Percentiles rank a stretch among this genome's conserved stretches.
phyloP scores from a whole-genome alignment of 345 rosid species.

The Theobroma cacao region DNA sequence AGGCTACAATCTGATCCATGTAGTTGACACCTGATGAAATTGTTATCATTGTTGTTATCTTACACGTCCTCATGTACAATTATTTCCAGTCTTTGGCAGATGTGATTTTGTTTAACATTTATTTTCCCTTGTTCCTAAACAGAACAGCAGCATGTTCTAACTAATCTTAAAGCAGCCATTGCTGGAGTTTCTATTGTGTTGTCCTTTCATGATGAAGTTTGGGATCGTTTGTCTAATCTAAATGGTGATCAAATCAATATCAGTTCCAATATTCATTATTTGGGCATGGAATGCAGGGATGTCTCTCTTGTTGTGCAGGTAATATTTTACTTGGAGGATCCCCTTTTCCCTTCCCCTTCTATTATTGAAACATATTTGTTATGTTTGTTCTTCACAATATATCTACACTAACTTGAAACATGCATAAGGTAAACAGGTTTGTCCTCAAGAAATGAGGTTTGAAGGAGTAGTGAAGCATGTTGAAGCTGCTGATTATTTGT shows the following conservation, averaged over 20 bases:
- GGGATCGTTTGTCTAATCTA: slow-evolving; percentile 20
- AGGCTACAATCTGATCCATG: not conserved
- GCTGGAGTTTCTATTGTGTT: slow-evolving; percentile 67
- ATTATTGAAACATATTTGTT: not conserved
- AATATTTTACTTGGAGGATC: slow-evolving; percentile 29
- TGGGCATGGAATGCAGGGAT: slow-evolving; percentile 66
- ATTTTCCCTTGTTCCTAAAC: slow-evolving; percentile 23
- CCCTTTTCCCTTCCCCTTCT: slow-evolving; percentile 13
- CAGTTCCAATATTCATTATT: slow-evolving; percentile 47
- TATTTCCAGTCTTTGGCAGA: not conserved
- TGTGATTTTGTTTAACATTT: slow-evolving; percentile 1
- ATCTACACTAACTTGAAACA: slow-evolving; percentile 30
- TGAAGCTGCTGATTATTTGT: slow-evolving; percentile 60
- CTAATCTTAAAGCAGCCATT: slow-evolving; percentile 56
- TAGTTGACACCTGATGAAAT: not conserved
- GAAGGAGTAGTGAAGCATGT: slow-evolving; percentile 61
- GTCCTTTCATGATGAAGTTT: slow-evolving; percentile 63
- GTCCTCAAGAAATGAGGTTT: slow-evolving; percentile 61
- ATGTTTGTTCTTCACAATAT: slow-evolving; percentile 8
- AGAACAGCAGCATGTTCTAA: slow-evolving; percentile 84
- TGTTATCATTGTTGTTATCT: not conserved
- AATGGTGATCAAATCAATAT: slow-evolving; percentile 26
- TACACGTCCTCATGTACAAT: not conserved
- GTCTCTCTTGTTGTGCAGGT: slow-evolving; percentile 71
- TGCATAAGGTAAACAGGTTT: slow-evolving; percentile 63